Conservation (phyloP, 2,329 filamentous ascomycete genomes). For the Massarina eburnea region DNA sequence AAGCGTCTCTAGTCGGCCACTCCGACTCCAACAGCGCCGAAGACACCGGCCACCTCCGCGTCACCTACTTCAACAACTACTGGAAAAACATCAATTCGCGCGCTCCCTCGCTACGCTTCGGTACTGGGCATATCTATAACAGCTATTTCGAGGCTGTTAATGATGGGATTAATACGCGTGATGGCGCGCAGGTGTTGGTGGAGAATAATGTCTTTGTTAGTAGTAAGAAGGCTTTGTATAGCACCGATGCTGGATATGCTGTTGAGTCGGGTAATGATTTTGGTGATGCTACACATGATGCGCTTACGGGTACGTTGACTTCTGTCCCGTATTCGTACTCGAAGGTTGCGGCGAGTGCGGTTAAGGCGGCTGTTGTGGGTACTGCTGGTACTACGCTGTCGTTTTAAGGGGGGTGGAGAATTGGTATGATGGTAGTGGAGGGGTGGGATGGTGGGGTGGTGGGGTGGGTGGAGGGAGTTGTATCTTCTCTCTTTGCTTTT, state of each 20-base stretch:
- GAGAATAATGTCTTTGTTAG: conserved; percentile 44
- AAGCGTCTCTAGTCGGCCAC: conserved; percentile 62
- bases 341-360: conserved; percentile 35
- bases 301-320: conserved; percentile 35
- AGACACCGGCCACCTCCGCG: conserved; percentile 62
- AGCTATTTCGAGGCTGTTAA: conserved; percentile 45
- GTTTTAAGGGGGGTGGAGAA: conserved; percentile 23
- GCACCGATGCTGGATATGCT: conserved; percentile 39
- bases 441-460: neutral
- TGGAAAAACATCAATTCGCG: conserved; percentile 67
- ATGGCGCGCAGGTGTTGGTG: conserved; percentile 47
- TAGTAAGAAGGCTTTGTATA: conserved; percentile 39
- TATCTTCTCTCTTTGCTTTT: neutral
- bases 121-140: conserved; percentile 65
- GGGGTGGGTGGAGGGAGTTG: neutral
- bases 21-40: conserved; percentile 59
- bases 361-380: conserved; percentile 44
- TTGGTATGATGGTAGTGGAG: neutral
- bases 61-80: conserved; percentile 70
- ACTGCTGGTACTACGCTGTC: conserved; percentile 43
- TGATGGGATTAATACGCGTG: conserved; percentile 47
- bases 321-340: conserved; percentile 38
- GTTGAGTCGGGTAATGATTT: conserved; percentile 44
- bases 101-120: conserved; percentile 65
- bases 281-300: conserved; percentile 35